Evolutionary conservation across 306 rosid genomes (phyloP).

Genomic region (Astragalus membranaceus): DNA sequence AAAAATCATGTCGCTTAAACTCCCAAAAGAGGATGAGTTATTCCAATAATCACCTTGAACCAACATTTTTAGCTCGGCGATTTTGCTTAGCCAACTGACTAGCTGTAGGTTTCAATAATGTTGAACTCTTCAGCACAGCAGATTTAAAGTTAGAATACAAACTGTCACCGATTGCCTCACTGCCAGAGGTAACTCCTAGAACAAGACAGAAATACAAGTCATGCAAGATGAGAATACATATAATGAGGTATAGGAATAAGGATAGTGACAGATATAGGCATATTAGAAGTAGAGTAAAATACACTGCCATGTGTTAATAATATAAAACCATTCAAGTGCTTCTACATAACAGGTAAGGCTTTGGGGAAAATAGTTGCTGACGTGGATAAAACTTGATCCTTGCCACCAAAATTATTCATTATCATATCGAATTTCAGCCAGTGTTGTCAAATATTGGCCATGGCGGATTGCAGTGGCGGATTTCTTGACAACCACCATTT

Average conservation of each 20-base stretch:
- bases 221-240: constrained; percentile 8
- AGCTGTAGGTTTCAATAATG: constrained; percentile 84
- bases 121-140: constrained; percentile 49
- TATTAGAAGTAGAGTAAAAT: neutral
- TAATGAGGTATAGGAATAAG: neutral
- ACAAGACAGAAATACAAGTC: constrained; percentile 15
- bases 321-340: neutral
- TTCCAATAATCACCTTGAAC: constrained; percentile 54
- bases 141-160: constrained; percentile 35
- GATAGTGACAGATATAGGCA: neutral
- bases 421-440: neutral
- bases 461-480: no score
- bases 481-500: no score
- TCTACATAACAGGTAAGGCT: neutral
- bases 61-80: constrained; percentile 27
- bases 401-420: neutral
- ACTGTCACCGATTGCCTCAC: constrained; percentile 21
- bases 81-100: constrained; percentile 84
- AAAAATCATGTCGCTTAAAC: neutral
- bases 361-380: neutral
- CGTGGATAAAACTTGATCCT: constrained; percentile 4
- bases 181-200: constrained; percentile 47
- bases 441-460: no score
- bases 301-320: neutral
- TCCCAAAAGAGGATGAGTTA: neutral